Evolutionary conservation across 768 basidiomycete species (phyloP).

Genomic region (Hebeloma cylindrosporum): DNA sequence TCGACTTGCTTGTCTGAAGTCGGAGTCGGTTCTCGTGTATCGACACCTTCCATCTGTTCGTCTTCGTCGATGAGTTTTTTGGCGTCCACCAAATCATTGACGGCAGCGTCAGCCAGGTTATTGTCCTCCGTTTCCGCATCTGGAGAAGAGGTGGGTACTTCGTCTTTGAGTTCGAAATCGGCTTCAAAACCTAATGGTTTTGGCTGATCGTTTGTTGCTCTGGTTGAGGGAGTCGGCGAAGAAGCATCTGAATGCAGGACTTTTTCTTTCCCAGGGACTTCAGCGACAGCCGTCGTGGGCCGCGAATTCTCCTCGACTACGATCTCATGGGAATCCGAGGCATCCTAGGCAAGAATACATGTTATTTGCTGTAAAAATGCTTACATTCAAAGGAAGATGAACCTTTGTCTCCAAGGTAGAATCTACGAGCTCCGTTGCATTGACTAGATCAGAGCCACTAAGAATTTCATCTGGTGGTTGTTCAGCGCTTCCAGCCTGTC

Average conservation of each 20-base stretch:
- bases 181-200: too few species aligned
- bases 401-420: conserved; percentile 22
- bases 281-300: too few species aligned
- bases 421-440: conserved; percentile 30
- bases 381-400: conserved; percentile 2
- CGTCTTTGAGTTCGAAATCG: too few species aligned
- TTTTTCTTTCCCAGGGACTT: too few species aligned
- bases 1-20: conserved; percentile 23
- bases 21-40: neutral
- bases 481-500: neutral
- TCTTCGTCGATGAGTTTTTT: conserved; percentile 2
- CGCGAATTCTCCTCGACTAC: too few species aligned
- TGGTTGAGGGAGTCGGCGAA: too few species aligned
- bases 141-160: too few species aligned
- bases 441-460: conserved; percentile 36
- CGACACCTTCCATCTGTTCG: conserved; percentile 4
- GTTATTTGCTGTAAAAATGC: neutral
- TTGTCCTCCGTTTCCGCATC: neutral
- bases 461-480: conserved; percentile 26
- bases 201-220: too few species aligned
- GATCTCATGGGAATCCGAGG: too few species aligned
- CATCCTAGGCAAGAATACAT: too few species aligned
- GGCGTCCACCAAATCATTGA: neutral
- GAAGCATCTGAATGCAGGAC: too few species aligned
- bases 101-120: neutral